phyloP scores from a whole-genome alignment of 2,329 filamentous ascomycete species.

The Aspergillus transmontanensis region DNA sequence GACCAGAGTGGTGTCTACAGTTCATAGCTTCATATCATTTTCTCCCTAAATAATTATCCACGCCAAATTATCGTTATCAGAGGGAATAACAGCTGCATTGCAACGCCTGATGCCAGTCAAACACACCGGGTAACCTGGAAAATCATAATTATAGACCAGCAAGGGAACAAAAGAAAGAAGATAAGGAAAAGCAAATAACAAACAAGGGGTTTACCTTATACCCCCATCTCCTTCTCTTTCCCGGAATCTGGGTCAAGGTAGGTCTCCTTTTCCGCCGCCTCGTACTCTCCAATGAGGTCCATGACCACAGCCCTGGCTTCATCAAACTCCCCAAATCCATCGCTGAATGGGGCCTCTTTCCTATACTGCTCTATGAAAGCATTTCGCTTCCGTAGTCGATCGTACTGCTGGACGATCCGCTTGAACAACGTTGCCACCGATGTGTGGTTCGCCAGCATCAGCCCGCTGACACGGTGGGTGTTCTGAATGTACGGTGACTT shows the following conservation, averaged over 20 bases:
- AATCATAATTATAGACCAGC: conserved; percentile 16
- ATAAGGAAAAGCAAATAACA: conserved; percentile 2
- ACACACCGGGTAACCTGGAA: conserved; percentile 21
- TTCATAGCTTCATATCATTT: conserved; percentile 9
- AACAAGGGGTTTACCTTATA: conserved; percentile 16
- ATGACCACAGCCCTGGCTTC: conserved; percentile 89
- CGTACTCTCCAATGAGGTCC: conserved; percentile 91
- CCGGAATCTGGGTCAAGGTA: conserved; percentile 78
- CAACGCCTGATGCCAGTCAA: conserved; percentile 16
- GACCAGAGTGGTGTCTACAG: not conserved
- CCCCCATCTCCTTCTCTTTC: conserved; percentile 40
- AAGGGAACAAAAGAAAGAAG: conserved; percentile 6
- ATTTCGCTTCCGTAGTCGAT: conserved; percentile 91
- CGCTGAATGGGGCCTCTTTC: conserved; percentile 88
- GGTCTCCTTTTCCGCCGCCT: conserved; percentile 87
- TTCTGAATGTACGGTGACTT: conserved; percentile 95
- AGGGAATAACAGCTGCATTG: conserved; percentile 3
- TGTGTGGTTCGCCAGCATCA: conserved; percentile 98
- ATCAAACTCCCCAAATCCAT: conserved; percentile 92
- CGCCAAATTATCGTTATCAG: not conserved
- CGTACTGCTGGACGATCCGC: conserved; percentile 88
- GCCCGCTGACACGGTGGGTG: conserved; percentile 88
- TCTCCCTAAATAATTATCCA: conserved; percentile 4
- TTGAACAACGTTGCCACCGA: conserved; percentile 97
- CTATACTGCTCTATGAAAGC: conserved; percentile 97